Evolutionary conservation across 495 filamentous ascomycete genomes (phyloP).

Genomic region (Paragyromitra xinjiangensis): DNA sequence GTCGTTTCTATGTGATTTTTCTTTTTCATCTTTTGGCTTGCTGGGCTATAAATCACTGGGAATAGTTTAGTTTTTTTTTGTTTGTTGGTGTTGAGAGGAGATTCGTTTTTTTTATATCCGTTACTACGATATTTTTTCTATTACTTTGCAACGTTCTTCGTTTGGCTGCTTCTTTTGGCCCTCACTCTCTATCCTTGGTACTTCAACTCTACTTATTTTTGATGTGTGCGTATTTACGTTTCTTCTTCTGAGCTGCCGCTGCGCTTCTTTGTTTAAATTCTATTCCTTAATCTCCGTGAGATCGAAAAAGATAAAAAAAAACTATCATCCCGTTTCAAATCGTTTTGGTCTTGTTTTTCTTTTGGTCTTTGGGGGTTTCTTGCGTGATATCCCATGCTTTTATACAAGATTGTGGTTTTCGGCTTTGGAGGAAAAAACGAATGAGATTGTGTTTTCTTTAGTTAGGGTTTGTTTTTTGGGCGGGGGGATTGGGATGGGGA

Average conservation of each 20-base stretch:
- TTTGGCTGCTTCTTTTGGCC: background rate
- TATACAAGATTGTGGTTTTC: conserved; percentile 9
- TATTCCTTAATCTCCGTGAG: conserved; percentile 50
- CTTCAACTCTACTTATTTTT: conserved; percentile 9
- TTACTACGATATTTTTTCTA: conserved; percentile 10
- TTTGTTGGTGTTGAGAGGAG: conserved; percentile 55
- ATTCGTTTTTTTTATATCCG: conserved; percentile 33
- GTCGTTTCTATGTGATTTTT: conserved; percentile 13
- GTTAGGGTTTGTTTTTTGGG: background rate
- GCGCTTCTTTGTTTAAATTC: conserved; percentile 44
- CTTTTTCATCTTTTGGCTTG: conserved; percentile 39
- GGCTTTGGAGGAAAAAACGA: background rate
- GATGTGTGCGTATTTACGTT: conserved; percentile 6
- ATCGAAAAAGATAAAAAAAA: conserved; percentile 41
- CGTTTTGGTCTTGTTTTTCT: background rate
- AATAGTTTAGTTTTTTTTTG: conserved; percentile 49
- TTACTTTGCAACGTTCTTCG: conserved; percentile 18
- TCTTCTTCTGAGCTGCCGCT: conserved; percentile 5
- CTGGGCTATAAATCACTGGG: conserved; percentile 52
- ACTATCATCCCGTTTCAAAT: conserved; percentile 1
- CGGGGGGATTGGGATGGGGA: background rate
- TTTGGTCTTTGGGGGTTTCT: background rate
- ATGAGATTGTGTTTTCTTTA: background rate
- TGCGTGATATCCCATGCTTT: background rate
- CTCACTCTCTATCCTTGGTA: conserved; percentile 15